Evolutionary conservation across 352 stramenopile species (phyloP).

Genomic region (Thraustotheca clavata): DNA sequence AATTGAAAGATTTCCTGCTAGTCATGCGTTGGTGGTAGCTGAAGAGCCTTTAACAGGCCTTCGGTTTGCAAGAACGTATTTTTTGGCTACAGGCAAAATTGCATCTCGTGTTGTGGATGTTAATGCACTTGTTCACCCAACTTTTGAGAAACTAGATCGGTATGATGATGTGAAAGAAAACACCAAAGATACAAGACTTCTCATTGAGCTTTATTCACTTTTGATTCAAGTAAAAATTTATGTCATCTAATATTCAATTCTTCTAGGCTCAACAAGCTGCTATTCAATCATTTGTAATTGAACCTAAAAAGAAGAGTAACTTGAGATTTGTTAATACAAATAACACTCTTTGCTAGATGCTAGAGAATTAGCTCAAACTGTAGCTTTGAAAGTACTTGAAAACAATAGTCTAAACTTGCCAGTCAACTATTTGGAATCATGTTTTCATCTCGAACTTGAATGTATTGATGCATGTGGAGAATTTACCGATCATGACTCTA

Average conservation of each 20-base stretch:
- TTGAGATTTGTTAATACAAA: too few relatives aligned
- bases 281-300: conserved; percentile 19
- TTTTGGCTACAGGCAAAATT: conserved; percentile 46
- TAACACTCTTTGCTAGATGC: too few relatives aligned
- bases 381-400: too few relatives aligned
- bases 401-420: too few relatives aligned
- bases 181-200: conserved; percentile 23
- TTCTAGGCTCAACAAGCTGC: conserved; percentile 34
- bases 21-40: conserved; percentile 53
- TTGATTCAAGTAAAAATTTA: background rate
- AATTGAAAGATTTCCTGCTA: conserved; percentile 28
- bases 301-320: background rate
- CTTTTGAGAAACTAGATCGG: conserved; percentile 20
- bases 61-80: conserved; percentile 54
- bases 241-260: conserved; percentile 13
- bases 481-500: background rate
- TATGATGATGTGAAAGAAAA: conserved; percentile 17
- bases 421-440: conserved; percentile 31
- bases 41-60: conserved; percentile 68
- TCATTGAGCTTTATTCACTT: conserved; percentile 32
- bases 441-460: conserved; percentile 31
- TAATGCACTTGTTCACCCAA: conserved; percentile 43
- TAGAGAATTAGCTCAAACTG: too few relatives aligned
- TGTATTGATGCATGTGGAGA: conserved; percentile 39
- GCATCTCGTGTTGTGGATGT: conserved; percentile 44